phyloP scores from a whole-genome alignment of 2,329 filamentous ascomycete species.

The Reticulascus tulasneorum region DNA sequence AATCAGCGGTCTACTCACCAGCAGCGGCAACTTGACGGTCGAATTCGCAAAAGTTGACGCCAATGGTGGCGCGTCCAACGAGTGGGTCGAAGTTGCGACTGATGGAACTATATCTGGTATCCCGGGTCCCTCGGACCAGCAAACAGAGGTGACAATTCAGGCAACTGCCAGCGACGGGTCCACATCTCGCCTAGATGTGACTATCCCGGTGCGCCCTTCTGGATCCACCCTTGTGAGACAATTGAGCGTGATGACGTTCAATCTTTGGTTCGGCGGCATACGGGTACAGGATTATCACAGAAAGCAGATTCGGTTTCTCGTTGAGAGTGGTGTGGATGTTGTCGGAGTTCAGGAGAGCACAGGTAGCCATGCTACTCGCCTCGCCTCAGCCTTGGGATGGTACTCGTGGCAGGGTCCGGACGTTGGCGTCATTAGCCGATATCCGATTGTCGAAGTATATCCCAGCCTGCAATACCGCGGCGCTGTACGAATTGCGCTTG shows the following conservation, averaged over 20 bases:
- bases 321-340: slow-evolving; percentile 26
- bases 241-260: slow-evolving; percentile 32
- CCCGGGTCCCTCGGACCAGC: slow-evolving; percentile 17
- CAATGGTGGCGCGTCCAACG: no score
- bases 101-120: slow-evolving; percentile 32
- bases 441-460: slow-evolving; percentile 30
- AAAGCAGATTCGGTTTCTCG: slow-evolving; percentile 34
- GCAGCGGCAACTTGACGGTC: slow-evolving; percentile 17
- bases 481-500: slow-evolving; percentile 29
- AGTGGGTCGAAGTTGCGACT: slow-evolving; percentile 28
- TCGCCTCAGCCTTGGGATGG: slow-evolving; percentile 36
- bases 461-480: slow-evolving; percentile 22
- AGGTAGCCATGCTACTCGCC: slow-evolving; percentile 24
- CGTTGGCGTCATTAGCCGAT: slow-evolving; percentile 31
- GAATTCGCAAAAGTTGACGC: slow-evolving; percentile 22
- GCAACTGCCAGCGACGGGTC: slow-evolving; percentile 20
- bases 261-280: slow-evolving; percentile 36
- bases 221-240: slow-evolving; percentile 25
- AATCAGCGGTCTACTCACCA: slow-evolving; percentile 28
- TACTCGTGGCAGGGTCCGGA: slow-evolving; percentile 27
- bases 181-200: slow-evolving; percentile 22
- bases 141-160: slow-evolving; percentile 21
- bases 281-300: slow-evolving; percentile 30
- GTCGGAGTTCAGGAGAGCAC: slow-evolving; percentile 33
- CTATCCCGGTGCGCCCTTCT: slow-evolving; percentile 25